phyloP scores from a whole-genome alignment of 306 rosid genomes.

The Sphenostylis stenocarpa region DNA sequence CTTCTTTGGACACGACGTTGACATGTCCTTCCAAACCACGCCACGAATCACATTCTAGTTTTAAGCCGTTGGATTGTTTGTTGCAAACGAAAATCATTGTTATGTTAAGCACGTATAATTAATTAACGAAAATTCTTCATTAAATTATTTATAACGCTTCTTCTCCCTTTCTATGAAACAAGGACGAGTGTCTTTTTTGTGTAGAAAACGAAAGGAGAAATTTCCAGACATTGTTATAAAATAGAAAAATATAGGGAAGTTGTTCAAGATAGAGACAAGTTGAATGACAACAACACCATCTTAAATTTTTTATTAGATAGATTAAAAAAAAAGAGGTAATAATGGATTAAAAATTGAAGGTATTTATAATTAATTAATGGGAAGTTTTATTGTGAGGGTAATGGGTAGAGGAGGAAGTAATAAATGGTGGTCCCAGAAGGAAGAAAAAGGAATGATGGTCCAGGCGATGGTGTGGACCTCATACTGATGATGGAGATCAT shows the following conservation, averaged over 20 bases:
- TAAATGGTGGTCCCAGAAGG: not conserved
- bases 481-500: not conserved
- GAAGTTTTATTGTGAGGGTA: not conserved
- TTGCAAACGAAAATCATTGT: not conserved
- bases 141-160: not conserved
- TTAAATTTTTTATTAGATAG: not conserved
- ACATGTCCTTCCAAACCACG: not conserved
- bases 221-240: not conserved
- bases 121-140: not conserved
- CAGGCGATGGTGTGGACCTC: slow-evolving; percentile 17
- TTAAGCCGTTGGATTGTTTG: slow-evolving; percentile 30
- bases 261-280: not conserved
- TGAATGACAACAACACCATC: not conserved
- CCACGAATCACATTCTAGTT: slow-evolving; percentile 26
- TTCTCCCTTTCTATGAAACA: not conserved
- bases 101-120: not conserved
- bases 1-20: slow-evolving; percentile 16
- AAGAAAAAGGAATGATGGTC: not conserved
- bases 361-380: too few relatives aligned
- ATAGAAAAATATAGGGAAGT: not conserved
- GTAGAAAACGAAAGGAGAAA: not conserved
- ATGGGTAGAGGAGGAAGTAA: not conserved
- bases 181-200: not conserved
- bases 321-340: not conserved
- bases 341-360: not conserved